Conservation (phyloP, 345 rosid genomes). For the Syzygium oleosum region DNA sequence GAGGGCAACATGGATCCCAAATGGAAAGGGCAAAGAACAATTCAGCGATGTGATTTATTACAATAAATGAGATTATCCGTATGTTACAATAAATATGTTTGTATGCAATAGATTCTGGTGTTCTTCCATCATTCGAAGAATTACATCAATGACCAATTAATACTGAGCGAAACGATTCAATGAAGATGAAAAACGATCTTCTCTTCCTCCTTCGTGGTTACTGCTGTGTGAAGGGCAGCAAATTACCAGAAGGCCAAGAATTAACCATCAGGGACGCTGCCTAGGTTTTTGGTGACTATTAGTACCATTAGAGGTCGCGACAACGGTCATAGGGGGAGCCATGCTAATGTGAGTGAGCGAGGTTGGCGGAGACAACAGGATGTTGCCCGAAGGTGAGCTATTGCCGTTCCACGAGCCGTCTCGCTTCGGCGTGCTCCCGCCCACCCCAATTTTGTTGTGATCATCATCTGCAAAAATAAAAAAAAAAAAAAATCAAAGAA, state of each 20-base stretch:
- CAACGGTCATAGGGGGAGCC: background rate
- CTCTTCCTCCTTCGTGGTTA: background rate
- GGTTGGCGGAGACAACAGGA: background rate
- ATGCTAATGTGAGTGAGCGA: background rate
- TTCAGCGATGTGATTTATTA: background rate
- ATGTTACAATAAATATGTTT: background rate
- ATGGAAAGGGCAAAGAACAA: background rate
- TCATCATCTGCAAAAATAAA: background rate
- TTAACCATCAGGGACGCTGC: background rate
- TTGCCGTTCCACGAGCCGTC: background rate
- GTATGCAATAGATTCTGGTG: background rate
- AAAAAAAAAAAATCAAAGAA: background rate
- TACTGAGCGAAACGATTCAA: background rate
- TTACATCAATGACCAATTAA: background rate
- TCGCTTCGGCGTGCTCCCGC: background rate
- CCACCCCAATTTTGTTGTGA: background rate
- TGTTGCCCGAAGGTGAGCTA: background rate
- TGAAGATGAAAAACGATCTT: background rate
- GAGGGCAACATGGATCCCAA: background rate
- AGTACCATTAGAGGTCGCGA: background rate
- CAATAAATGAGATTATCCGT: background rate
- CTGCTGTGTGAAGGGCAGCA: background rate
- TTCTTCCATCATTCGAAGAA: background rate
- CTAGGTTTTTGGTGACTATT: background rate
- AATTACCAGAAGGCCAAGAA: background rate